Evolutionary conservation across 2,329 filamentous ascomycete species (phyloP).

Genomic region (Geosmithia flava): DNA sequence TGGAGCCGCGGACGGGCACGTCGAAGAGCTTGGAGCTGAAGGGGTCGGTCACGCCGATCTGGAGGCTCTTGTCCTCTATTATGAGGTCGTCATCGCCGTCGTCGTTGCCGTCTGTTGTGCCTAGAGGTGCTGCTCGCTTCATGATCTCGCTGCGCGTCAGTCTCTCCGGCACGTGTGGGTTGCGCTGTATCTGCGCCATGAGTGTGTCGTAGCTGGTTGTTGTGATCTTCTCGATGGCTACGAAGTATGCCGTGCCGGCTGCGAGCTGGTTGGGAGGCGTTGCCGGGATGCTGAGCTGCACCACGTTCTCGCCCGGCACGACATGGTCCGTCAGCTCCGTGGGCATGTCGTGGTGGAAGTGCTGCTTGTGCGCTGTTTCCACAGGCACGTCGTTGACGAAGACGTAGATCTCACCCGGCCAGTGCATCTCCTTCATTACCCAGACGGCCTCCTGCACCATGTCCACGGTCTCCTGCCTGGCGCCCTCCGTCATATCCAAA

Average conservation of each 20-base stretch:
- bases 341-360: conserved; percentile 65
- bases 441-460: conserved; percentile 38
- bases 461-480: conserved; percentile 2
- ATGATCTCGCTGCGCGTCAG: conserved; percentile 12
- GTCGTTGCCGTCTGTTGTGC: conserved; percentile 8
- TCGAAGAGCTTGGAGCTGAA: conserved; percentile 54
- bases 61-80: conserved; percentile 42
- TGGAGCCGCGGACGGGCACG: conserved; percentile 56
- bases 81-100: conserved; percentile 50
- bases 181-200: conserved; percentile 14
- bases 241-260: conserved; percentile 27
- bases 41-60: conserved; percentile 51
- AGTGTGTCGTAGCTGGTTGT: conserved; percentile 34
- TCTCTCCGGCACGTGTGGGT: conserved; percentile 12
- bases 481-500: conserved; percentile 2
- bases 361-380: conserved; percentile 49
- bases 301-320: conserved; percentile 43
- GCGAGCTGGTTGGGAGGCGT: conserved; percentile 12
- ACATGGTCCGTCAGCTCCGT: conserved; percentile 58
- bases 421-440: conserved; percentile 50
- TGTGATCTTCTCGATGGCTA: conserved; percentile 61
- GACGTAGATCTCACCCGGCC: conserved; percentile 61
- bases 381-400: conserved; percentile 51
- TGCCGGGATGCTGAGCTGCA: conserved; percentile 37
- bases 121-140: background rate